phyloP scores from a whole-genome alignment of 208 protist genomes.

The Herpetomonas samuelpessoai region DNA sequence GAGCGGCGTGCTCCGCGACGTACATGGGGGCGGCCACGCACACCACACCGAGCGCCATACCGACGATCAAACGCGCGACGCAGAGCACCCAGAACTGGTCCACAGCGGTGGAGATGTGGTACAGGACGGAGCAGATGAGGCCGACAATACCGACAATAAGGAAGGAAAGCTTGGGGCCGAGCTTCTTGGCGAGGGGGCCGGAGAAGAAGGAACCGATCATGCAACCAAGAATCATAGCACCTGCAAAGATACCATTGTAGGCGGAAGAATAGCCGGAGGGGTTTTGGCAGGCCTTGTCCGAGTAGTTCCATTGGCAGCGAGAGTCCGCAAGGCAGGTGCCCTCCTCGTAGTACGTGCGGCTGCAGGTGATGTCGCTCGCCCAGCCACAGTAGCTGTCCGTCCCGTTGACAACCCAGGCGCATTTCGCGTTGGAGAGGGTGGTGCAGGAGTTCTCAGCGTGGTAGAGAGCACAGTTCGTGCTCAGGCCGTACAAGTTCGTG shows the following conservation, averaged over 20 bases:
- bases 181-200: constrained; percentile 27
- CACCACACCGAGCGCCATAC: constrained; percentile 30
- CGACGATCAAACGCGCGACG: constrained; percentile 41
- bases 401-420: constrained; percentile 15
- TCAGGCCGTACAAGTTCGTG: constrained; percentile 30
- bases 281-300: constrained; percentile 25
- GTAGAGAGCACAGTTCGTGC: constrained; percentile 31
- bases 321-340: constrained; percentile 12
- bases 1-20: constrained; percentile 29
- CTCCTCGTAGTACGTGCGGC: constrained; percentile 23
- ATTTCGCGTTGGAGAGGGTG: constrained; percentile 24
- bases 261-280: constrained; percentile 35
- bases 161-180: constrained; percentile 42
- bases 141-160: constrained; percentile 32
- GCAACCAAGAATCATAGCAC: constrained; percentile 60
- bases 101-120: constrained; percentile 29
- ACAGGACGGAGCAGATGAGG: constrained; percentile 24
- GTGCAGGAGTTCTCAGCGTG: constrained; percentile 13
- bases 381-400: not conserved
- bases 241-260: constrained; percentile 48
- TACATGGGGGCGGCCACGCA: constrained; percentile 42
- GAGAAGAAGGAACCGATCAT: constrained; percentile 39
- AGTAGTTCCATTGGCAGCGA: constrained; percentile 37
- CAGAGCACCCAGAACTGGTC: constrained; percentile 42
- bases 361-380: constrained; percentile 16